Evolutionary conservation across 192 early-diverging fungal species (phyloP), one percentile per base, ranked within the genome.

Genomic region (Kappamyces sp.): DNA sequence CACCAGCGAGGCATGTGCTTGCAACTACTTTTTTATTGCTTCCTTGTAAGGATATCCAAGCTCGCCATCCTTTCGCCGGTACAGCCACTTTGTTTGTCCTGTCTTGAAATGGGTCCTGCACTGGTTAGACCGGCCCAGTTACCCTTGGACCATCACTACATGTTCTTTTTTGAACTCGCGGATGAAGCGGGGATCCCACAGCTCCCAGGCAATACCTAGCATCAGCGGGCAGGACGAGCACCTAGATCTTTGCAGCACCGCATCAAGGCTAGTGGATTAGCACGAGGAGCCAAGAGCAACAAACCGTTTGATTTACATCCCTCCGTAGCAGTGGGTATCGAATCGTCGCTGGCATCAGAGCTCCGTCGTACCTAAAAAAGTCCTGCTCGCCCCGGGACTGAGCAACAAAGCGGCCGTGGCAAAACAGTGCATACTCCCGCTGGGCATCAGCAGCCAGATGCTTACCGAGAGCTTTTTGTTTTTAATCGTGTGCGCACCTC

Each of bases 241-340:
- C 71, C 71, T 49, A 98, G 74, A 76, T 98, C 95, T 64, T 98
- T 98, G 74, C 93, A 98, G 71, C 93, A 96, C 34, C 93, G 83
- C 79, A 95, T 89, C 48, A 98, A 70, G 2, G 95, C 94, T 3
- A 45, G 59, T 54, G 14, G 32, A 12, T 65, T 52, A 42, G 66
- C 12, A 66, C 11, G 12, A 11, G 5, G 34, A 45, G 15, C 7
- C 34, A 11, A 43, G 35, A 22, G 47, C 15, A 66, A 63, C 2
- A 3, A 5, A 12, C 31, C 41, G 49, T 63, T 36, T 8, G 53
- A 37, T 71, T 52, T 45, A 15, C 38, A 45, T 11, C 69, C 90
- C 72, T 95, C 93, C 0, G 87, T 79, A 0, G 90, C 90, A 0
- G 91, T 94, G 0, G 91, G 79, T 42, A 94, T 60, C 22, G 22